A percentile compares a stretch with the other conserved stretches of the same genome.
phyloP scores from a whole-genome alignment of 163 green algal genomes.

The Coccomyxa subellipsoidea region DNA sequence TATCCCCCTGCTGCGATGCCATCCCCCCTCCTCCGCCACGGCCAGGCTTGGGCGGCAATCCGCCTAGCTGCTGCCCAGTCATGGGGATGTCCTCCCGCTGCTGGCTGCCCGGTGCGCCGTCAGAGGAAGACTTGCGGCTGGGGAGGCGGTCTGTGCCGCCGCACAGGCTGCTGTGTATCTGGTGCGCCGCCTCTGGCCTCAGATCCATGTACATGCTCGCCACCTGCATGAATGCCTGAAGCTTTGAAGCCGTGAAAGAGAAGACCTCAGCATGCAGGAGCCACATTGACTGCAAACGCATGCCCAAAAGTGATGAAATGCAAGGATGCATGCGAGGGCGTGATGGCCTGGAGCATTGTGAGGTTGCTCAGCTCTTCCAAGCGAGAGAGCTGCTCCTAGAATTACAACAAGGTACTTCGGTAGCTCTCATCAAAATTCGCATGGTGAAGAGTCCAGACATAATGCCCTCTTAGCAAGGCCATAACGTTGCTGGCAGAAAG shows the following conservation, averaged over 20 bases:
- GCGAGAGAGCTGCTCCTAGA: too few relatives aligned
- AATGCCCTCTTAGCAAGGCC: not conserved
- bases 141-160: not conserved
- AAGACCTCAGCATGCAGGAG: too few relatives aligned
- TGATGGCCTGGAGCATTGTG: not conserved
- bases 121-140: not conserved
- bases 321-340: not conserved
- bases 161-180: not conserved
- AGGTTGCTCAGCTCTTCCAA: too few relatives aligned
- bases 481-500: not conserved
- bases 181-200: not conserved
- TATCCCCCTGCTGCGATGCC: too few relatives aligned
- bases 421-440: too few relatives aligned
- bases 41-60: not conserved
- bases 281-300: too few relatives aligned
- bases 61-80: not conserved
- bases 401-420: too few relatives aligned
- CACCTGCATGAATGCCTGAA: too few relatives aligned
- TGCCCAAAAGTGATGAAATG: too few relatives aligned
- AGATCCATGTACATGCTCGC: slow-evolving; percentile 5
- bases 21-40: too few relatives aligned
- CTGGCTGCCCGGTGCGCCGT: not conserved
- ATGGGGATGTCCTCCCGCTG: not conserved
- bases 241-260: too few relatives aligned
- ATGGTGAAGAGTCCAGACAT: not conserved